These are phyloP conservation scores for Gossypium mustelinum DNA, from an alignment of 345 rosid species.

Conservation along the genomic window DNA sequence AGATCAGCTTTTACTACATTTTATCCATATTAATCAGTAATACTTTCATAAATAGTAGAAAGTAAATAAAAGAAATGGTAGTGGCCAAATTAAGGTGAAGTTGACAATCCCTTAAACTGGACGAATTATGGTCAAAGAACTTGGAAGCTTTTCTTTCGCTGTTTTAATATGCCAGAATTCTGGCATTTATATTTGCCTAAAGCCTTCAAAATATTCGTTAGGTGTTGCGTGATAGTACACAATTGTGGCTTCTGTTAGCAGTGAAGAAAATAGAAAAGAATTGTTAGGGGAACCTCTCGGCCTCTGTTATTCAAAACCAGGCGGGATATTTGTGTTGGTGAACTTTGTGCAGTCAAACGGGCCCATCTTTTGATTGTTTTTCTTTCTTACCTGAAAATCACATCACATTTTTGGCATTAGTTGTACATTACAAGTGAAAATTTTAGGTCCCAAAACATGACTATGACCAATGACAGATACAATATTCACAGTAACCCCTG, in stretches of 20 bases:
- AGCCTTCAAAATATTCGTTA: neutral
- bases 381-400: slow-evolving; percentile 60
- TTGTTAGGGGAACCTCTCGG: slow-evolving; percentile 22
- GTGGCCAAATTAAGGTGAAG: neutral
- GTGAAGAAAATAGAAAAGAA: slow-evolving; percentile 18
- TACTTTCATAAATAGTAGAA: neutral
- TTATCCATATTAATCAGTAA: neutral
- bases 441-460: neutral
- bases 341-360: slow-evolving; percentile 94
- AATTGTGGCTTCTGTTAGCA: slow-evolving; percentile 13
- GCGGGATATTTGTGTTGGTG: slow-evolving; percentile 37
- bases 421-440: neutral
- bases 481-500: neutral
- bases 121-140: neutral
- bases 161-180: neutral
- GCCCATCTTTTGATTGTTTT: slow-evolving; percentile 66
- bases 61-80: neutral
- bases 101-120: neutral
- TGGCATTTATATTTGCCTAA: slow-evolving; percentile 1
- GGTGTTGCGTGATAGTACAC: neutral
- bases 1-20: neutral
- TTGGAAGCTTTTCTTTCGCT: neutral
- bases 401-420: slow-evolving; percentile 6
- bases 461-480: neutral
- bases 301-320: slow-evolving; percentile 27